A percentile compares a stretch with the other conserved stretches of the same genome.
These are phyloP conservation scores for Deinandra increscens DNA, from an alignment of 129 eudicot species.

Conservation along the genomic window DNA sequence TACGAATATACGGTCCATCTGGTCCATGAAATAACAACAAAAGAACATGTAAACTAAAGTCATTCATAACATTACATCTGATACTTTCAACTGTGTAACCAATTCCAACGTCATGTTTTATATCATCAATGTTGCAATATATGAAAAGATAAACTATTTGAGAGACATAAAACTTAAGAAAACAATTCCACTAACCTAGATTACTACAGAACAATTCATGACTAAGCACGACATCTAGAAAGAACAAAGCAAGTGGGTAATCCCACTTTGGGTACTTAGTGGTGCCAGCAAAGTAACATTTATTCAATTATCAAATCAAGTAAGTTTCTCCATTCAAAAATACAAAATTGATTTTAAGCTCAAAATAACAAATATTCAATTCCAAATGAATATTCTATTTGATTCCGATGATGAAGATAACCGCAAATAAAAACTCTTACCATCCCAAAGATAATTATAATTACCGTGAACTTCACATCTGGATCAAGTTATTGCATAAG, in stretches of 20 bases:
- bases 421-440: too few species aligned
- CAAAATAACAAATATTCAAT: background rate
- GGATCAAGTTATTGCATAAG: too few species aligned
- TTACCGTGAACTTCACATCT: too few species aligned
- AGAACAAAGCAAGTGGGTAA: constrained; percentile 5
- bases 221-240: constrained; percentile 11
- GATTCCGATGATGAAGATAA: too few species aligned
- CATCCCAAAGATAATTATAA: too few species aligned
- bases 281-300: too few species aligned
- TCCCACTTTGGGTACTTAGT: constrained; percentile 4
- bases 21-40: background rate
- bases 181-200: background rate
- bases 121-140: constrained; percentile 8
- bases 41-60: constrained; percentile 7
- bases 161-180: background rate
- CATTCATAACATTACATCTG: too few species aligned
- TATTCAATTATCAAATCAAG: background rate
- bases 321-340: background rate
- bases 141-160: background rate
- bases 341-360: background rate
- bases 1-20: background rate
- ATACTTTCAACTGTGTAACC: too few species aligned
- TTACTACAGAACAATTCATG: constrained; percentile 12
- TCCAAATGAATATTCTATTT: too few species aligned
- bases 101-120: constrained; percentile 2